Percentiles rank a stretch among this genome's conserved stretches.
These are phyloP conservation scores for Heterobasidion occidentale DNA, from an alignment of 1,284 basidiomycete species.

Conservation along the genomic window DNA sequence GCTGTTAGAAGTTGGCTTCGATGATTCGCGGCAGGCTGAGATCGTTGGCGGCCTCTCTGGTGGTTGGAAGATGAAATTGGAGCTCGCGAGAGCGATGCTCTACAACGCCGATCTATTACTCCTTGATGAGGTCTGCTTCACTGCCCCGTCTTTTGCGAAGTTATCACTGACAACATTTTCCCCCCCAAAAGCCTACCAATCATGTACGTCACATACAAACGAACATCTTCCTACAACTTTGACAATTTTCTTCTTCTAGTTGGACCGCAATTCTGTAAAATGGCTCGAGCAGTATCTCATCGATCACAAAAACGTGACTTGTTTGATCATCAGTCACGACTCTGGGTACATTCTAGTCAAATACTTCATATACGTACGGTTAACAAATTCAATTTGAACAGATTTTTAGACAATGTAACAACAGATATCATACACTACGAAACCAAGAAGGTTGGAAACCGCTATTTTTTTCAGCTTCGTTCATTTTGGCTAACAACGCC, in stretches of 20 bases:
- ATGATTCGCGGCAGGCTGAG: constrained; percentile 80
- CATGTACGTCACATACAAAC: constrained; percentile 51
- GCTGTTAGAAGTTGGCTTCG: constrained; percentile 86
- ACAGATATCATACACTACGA: constrained; percentile 99
- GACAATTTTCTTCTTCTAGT: constrained; percentile 29
- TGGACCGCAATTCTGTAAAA: constrained; percentile 84
- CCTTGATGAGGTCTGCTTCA: constrained; percentile 63
- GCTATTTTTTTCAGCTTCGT: neutral
- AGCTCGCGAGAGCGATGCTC: constrained; percentile 89
- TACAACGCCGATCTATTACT: constrained; percentile 93
- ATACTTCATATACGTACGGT: constrained; percentile 4
- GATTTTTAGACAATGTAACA: constrained; percentile 94
- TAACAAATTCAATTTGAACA: constrained; percentile 17
- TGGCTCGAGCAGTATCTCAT: constrained; percentile 93
- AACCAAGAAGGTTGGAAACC: constrained; percentile 66
- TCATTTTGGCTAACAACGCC: constrained; percentile 6
- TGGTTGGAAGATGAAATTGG: constrained; percentile 99
- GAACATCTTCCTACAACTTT: constrained; percentile 2
- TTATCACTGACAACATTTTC: neutral
- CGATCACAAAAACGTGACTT: constrained; percentile 79
- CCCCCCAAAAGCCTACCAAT: constrained; percentile 78
- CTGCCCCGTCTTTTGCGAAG: neutral
- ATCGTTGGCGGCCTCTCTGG: constrained; percentile 89
- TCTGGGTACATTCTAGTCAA: constrained; percentile 58
- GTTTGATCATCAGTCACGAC: constrained; percentile 96